Evolutionary conservation across 768 basidiomycete genomes (phyloP).

Genomic region (Termitomyces sp.): DNA sequence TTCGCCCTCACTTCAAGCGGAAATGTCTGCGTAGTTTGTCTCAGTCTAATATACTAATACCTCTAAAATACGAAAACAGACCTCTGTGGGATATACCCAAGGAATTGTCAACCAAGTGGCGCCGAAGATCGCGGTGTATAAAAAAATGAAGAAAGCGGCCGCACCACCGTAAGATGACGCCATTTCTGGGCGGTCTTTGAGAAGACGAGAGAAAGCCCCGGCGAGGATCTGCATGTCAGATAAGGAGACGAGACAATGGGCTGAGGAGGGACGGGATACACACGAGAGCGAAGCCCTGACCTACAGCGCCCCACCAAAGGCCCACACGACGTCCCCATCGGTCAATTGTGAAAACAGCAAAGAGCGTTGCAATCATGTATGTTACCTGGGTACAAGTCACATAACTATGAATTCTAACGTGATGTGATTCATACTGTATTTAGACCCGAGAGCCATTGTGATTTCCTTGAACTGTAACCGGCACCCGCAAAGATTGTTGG

Average conservation of each 20-base stretch:
- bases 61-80: not conserved
- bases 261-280: not conserved
- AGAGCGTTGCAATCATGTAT: constrained; percentile 34
- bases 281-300: constrained; percentile 28
- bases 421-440: constrained; percentile 27
- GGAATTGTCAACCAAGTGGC: constrained; percentile 44
- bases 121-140: constrained; percentile 37
- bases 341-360: constrained; percentile 38
- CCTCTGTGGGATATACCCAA: constrained; percentile 28
- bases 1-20: constrained; percentile 38
- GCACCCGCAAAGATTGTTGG: constrained; percentile 39
- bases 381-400: constrained; percentile 25
- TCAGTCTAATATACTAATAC: not conserved
- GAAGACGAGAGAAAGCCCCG: constrained; percentile 33
- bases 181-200: constrained; percentile 35
- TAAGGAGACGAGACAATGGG: not conserved
- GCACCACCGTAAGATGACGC: constrained; percentile 34
- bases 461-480: constrained; percentile 35
- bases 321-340: constrained; percentile 38
- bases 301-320: constrained; percentile 40
- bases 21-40: constrained; percentile 26
- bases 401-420: not conserved
- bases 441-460: constrained; percentile 39
- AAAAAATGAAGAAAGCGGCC: constrained; percentile 37
- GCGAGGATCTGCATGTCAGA: constrained; percentile 27